Evolutionary conservation across 108 stramenopile genomes (phyloP).

Genomic region (Cyclotella atomus): DNA sequence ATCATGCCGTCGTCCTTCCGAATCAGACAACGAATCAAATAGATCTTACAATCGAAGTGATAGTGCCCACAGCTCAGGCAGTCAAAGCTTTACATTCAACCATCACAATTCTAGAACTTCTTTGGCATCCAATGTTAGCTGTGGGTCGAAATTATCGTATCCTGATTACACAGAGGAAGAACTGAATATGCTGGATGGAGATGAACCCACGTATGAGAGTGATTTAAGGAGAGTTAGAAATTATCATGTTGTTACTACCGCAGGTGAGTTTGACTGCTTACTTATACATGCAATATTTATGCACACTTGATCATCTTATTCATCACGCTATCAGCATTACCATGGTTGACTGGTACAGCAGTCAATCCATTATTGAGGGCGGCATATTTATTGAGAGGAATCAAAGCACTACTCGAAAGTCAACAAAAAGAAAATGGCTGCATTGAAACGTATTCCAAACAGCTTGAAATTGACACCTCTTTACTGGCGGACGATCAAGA

Average conservation of each 20-base stretch:
- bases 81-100: slow-evolving; percentile 2
- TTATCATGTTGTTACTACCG: slow-evolving; percentile 38
- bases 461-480: background rate
- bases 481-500: background rate
- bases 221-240: slow-evolving; percentile 38
- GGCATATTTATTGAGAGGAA: slow-evolving; percentile 47
- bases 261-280: background rate
- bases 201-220: slow-evolving; percentile 43
- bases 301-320: background rate
- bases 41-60: background rate
- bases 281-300: background rate
- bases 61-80: slow-evolving; percentile 10
- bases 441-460: background rate
- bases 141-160: background rate
- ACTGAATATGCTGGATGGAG: slow-evolving; percentile 38
- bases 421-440: background rate
- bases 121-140: background rate
- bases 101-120: slow-evolving; percentile 9
- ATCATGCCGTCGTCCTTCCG: slow-evolving; percentile 22
- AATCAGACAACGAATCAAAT: background rate
- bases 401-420: slow-evolving; percentile 10
- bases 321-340: slow-evolving; percentile 47
- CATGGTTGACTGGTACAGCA: slow-evolving; percentile 85
- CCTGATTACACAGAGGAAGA: slow-evolving; percentile 29
- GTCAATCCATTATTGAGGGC: slow-evolving; percentile 78